Conservation (phyloP, 1,284 basidiomycete genomes). For the Tetrapyrgos nigripes region DNA sequence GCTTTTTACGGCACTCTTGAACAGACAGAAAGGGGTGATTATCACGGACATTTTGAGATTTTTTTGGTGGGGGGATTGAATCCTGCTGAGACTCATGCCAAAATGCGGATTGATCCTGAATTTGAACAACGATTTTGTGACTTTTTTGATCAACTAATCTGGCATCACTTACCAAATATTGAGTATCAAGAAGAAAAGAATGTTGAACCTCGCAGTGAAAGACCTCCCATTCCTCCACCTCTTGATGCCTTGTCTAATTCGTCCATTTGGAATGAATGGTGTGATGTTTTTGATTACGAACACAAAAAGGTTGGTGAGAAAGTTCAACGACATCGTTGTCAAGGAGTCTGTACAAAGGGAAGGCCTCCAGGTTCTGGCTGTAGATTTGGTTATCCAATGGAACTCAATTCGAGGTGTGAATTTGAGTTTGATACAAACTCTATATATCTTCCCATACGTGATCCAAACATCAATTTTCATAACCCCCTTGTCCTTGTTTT, state of each 20-base stretch:
- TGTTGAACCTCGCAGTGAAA: slow-evolving; percentile 4
- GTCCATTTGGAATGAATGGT: neutral
- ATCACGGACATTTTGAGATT: slow-evolving; percentile 39
- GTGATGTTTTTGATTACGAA: neutral
- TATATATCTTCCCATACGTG: slow-evolving; percentile 22
- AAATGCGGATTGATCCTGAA: neutral
- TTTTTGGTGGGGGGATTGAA: slow-evolving; percentile 33
- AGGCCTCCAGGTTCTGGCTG: slow-evolving; percentile 26
- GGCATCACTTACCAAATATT: slow-evolving; percentile 8
- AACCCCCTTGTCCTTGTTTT: slow-evolving; percentile 26
- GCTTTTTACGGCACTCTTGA: slow-evolving; percentile 38
- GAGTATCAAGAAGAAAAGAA: neutral
- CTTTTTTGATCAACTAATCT: slow-evolving; percentile 12
- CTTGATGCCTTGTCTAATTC: neutral
- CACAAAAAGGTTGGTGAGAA: slow-evolving; percentile 12
- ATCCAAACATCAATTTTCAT: slow-evolving; percentile 32
- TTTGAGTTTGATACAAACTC: slow-evolving; percentile 28
- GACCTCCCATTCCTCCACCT: slow-evolving; percentile 2
- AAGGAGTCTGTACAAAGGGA: slow-evolving; percentile 26
- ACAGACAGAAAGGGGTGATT: slow-evolving; percentile 32
- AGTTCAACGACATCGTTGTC: slow-evolving; percentile 27
- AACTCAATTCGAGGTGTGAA: slow-evolving; percentile 13
- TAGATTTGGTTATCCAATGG: slow-evolving; percentile 24
- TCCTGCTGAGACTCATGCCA: slow-evolving; percentile 23
- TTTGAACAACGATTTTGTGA: slow-evolving; percentile 14